Evolutionary conservation across 116 monocot genomes (phyloP).

Genomic region (Posidonia oceanica): DNA sequence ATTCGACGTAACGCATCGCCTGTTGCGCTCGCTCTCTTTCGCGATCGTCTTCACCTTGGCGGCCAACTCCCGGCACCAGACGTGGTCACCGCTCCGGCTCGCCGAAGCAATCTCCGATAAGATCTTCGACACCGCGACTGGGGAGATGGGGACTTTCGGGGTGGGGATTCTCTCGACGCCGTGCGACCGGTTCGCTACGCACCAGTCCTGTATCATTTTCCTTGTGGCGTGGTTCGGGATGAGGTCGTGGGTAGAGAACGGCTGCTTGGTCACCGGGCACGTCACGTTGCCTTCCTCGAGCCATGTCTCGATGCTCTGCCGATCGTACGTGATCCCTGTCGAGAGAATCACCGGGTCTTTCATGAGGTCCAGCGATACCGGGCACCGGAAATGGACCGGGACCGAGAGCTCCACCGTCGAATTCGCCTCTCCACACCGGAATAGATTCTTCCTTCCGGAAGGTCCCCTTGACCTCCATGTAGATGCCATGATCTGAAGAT

Average conservation of each 20-base stretch:
- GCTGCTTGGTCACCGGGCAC: slow-evolving; percentile 36
- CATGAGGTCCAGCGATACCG: slow-evolving; percentile 75
- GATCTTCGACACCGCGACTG: slow-evolving; percentile 7
- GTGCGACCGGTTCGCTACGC: slow-evolving; percentile 30
- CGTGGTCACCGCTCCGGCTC: slow-evolving; percentile 9
- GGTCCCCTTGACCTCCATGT: too few relatives aligned
- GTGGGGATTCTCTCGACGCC: slow-evolving; percentile 54
- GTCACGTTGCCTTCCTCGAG: slow-evolving; percentile 34
- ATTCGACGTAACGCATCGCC: slow-evolving; percentile 15
- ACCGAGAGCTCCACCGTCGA: slow-evolving; percentile 6
- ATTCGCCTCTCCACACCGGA: too few relatives aligned
- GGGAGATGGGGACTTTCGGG: slow-evolving; percentile 28
- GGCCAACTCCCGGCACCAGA: slow-evolving; percentile 13
- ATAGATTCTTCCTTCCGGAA: too few relatives aligned
- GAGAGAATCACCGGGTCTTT: slow-evolving; percentile 52
- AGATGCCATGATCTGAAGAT: too few relatives aligned
- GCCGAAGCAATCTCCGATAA: slow-evolving; percentile 12
- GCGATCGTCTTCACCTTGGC: slow-evolving; percentile 18
- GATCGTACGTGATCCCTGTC: slow-evolving; percentile 80
- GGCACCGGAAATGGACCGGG: slow-evolving; percentile 52
- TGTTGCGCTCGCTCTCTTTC: slow-evolving; percentile 47
- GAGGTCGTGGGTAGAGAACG: slow-evolving; percentile 9
- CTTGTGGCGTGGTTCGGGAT: slow-evolving; percentile 56
- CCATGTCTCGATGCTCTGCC: slow-evolving; percentile 66
- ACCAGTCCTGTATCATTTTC: slow-evolving; percentile 55